Conservation (phyloP, 106 monocot species). For the Acanthochlamys bracteata region DNA sequence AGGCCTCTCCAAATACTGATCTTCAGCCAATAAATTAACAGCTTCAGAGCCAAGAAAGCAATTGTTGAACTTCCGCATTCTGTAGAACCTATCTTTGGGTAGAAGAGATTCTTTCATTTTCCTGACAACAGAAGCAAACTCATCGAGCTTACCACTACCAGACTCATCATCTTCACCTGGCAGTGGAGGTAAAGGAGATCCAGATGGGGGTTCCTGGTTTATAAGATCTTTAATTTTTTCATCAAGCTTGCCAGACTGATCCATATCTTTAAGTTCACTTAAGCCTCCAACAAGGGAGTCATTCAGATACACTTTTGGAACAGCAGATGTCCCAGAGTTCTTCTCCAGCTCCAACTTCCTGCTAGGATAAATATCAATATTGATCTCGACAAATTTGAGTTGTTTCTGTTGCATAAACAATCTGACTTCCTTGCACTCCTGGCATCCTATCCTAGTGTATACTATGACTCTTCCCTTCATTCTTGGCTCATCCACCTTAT, state of each 20-base stretch:
- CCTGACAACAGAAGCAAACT: conserved; percentile 60
- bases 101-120: conserved; percentile 76
- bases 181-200: conserved; percentile 76
- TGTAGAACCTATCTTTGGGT: conserved; percentile 69
- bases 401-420: conserved; percentile 52
- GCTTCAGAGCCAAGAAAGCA: conserved; percentile 93
- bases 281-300: conserved; percentile 66
- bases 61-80: conserved; percentile 77
- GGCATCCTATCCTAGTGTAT: conserved; percentile 77
- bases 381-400: conserved; percentile 63
- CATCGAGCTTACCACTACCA: conserved; percentile 74
- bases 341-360: conserved; percentile 80
- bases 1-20: conserved; percentile 81
- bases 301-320: conserved; percentile 77
- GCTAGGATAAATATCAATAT: conserved; percentile 79
- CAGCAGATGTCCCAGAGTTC: conserved; percentile 56
- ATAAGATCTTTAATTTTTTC: conserved; percentile 43
- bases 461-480: conserved; percentile 78
- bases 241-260: conserved; percentile 58
- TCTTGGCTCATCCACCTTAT: conserved; percentile 21
- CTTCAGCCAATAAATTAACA: conserved; percentile 80
- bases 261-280: conserved; percentile 54
- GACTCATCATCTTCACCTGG: conserved; percentile 89
- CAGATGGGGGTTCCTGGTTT: conserved; percentile 47
- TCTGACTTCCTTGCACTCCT: conserved; percentile 62